Conservation (phyloP, 106 monocot genomes). For the Dendrobium nobile region DNA sequence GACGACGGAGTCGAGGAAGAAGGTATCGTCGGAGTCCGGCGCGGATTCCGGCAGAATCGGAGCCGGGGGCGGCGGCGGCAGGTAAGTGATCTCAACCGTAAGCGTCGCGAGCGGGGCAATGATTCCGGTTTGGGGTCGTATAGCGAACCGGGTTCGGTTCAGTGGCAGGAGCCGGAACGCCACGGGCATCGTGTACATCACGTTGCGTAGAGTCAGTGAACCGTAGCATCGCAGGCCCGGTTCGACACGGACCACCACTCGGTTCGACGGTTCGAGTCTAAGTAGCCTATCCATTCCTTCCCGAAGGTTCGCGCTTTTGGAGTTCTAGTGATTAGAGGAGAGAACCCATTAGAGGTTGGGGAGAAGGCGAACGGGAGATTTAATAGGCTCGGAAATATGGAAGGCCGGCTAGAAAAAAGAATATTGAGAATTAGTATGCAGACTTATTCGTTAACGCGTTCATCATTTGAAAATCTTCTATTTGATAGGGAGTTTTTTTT, state of each 20-base stretch:
- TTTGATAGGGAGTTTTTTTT: too few relatives aligned
- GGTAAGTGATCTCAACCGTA: constrained; percentile 25
- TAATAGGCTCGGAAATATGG: neutral
- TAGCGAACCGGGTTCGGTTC: constrained; percentile 20
- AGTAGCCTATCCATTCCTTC: constrained; percentile 37
- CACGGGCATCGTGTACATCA: constrained; percentile 63
- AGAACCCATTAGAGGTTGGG: neutral
- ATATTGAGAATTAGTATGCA: neutral
- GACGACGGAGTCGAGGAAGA: constrained; percentile 42
- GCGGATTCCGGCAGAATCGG: constrained; percentile 13
- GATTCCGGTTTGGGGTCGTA: constrained; percentile 46
- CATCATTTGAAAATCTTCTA: neutral
- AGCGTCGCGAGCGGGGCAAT: constrained; percentile 38
- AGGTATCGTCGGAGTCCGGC: constrained; percentile 24
- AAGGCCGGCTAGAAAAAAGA: neutral
- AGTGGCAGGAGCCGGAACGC: constrained; percentile 39
- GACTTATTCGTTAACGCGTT: neutral
- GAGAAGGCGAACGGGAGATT: too few relatives aligned
- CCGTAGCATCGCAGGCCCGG: constrained; percentile 31
- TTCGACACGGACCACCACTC: constrained; percentile 32
- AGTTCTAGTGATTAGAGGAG: neutral
- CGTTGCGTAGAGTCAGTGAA: constrained; percentile 38
- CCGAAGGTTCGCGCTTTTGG: neutral
- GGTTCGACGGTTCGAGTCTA: constrained; percentile 38
- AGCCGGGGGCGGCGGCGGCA: constrained; percentile 5